phyloP scores from a whole-genome alignment of 1,139 yeast species.

The Lodderomyces orthopsilosis region DNA sequence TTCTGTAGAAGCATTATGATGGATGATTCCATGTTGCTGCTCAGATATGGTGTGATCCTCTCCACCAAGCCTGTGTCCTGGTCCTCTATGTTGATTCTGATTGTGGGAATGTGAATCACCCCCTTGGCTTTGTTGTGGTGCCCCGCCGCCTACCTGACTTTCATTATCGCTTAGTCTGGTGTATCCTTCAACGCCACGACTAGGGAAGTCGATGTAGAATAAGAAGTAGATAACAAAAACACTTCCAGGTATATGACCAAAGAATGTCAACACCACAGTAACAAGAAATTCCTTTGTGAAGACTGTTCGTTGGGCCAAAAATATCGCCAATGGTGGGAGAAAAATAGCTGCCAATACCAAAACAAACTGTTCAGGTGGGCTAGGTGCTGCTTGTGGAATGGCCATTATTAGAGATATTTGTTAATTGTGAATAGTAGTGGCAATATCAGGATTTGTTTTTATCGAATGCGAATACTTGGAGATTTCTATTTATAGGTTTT shows the following conservation, averaged over 20 bases:
- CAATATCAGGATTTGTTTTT: neutral
- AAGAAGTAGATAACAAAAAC: constrained; percentile 34
- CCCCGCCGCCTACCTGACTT: constrained; percentile 5
- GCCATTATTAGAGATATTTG: neutral
- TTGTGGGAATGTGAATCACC: neutral
- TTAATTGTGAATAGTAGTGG: neutral
- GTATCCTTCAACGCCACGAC: constrained; percentile 12
- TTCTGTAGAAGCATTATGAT: constrained; percentile 6
- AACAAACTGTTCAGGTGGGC: constrained; percentile 20
- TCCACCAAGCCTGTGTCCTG: constrained; percentile 3
- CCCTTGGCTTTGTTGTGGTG: no score
- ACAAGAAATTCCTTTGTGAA: constrained; percentile 37
- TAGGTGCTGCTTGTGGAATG: constrained; percentile 3
- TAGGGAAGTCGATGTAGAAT: constrained; percentile 21
- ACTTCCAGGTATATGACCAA: constrained; percentile 40
- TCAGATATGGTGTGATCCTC: neutral
- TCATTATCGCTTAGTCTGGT: constrained; percentile 13
- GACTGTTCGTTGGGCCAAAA: constrained; percentile 26
- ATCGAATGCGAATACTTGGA: neutral
- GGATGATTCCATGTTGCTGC: constrained; percentile 6
- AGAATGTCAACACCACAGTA: constrained; percentile 32
- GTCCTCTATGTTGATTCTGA: neutral
- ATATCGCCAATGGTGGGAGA: constrained; percentile 42
- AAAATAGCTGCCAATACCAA: constrained; percentile 32
- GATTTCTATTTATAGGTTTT: neutral